A percentile compares a stretch with the other conserved stretches of the same genome.
Evolutionary conservation across 768 basidiomycete species (phyloP).

Genomic region (Brasilioporus rufonigricans): DNA sequence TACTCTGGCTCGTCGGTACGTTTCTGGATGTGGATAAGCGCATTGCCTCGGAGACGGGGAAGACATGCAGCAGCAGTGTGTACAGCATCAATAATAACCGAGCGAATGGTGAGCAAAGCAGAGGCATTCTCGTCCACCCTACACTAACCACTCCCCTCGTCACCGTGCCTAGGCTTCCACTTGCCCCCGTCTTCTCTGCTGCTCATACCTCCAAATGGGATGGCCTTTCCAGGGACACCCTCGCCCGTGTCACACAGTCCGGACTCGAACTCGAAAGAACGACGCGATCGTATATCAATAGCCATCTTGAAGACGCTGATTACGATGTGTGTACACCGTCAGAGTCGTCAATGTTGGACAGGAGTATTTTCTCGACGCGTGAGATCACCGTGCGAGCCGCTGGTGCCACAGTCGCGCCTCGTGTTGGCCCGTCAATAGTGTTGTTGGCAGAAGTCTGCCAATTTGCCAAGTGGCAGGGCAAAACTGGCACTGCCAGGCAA

Average conservation of each 20-base stretch:
- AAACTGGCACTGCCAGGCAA: no score
- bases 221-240: constrained; percentile 5
- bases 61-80: constrained; percentile 17
- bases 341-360: not conserved
- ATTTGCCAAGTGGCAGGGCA: no score
- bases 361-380: not conserved
- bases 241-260: not conserved
- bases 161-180: constrained; percentile 16
- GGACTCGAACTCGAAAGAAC: not conserved
- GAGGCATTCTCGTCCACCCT: not conserved
- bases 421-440: no score
- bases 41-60: not conserved
- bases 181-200: constrained; percentile 32
- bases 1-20: no score
- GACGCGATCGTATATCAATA: not conserved
- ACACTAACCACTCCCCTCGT: not conserved
- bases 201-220: constrained; percentile 31
- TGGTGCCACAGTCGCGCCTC: no score
- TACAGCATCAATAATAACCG: no score
- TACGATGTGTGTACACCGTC: not conserved
- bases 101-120: not conserved
- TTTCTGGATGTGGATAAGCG: no score
- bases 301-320: not conserved
- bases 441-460: no score
- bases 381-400: no score